These are phyloP conservation scores for Cystofilobasidium ferigula DNA, from an alignment of 768 basidiomycete genomes.

Conservation along the genomic window DNA sequence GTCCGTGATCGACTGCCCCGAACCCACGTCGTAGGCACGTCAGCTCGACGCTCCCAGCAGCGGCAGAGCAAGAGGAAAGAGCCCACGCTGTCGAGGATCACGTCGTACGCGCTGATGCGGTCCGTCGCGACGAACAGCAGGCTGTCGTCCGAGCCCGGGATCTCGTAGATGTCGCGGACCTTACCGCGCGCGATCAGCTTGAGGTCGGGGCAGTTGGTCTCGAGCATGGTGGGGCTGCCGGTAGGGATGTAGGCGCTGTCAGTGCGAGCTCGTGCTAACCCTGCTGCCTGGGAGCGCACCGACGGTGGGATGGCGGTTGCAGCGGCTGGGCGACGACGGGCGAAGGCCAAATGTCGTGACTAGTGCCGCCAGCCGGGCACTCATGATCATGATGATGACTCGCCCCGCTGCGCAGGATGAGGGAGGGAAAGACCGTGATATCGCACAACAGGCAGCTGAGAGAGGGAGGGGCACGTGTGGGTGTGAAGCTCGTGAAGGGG, in stretches of 20 bases:
- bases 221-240: conserved; percentile 15
- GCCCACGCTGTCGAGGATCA: conserved; percentile 82
- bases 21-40: too few relatives aligned
- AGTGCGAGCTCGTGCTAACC: too few relatives aligned
- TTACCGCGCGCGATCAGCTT: conserved; percentile 76
- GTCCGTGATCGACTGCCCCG: conserved; percentile 71
- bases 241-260: too few relatives aligned
- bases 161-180: conserved; percentile 84
- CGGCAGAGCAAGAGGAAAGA: background rate
- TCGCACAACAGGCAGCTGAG: background rate
- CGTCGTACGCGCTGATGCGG: conserved; percentile 92
- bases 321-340: too few relatives aligned
- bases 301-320: too few relatives aligned
- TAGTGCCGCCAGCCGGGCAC: too few relatives aligned
- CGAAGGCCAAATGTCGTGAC: too few relatives aligned
- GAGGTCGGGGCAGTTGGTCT: conserved; percentile 42
- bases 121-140: conserved; percentile 91
- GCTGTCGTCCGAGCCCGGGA: conserved; percentile 50
- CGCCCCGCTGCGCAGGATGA: too few relatives aligned
- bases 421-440: background rate
- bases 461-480: background rate
- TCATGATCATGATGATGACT: too few relatives aligned
- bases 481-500: background rate
- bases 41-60: background rate
- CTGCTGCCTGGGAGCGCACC: too few relatives aligned